These are phyloP conservation scores for Pseudogymnoascus sp. DNA, from an alignment of 2,329 filamentous ascomycete species.

Conservation along the genomic window DNA sequence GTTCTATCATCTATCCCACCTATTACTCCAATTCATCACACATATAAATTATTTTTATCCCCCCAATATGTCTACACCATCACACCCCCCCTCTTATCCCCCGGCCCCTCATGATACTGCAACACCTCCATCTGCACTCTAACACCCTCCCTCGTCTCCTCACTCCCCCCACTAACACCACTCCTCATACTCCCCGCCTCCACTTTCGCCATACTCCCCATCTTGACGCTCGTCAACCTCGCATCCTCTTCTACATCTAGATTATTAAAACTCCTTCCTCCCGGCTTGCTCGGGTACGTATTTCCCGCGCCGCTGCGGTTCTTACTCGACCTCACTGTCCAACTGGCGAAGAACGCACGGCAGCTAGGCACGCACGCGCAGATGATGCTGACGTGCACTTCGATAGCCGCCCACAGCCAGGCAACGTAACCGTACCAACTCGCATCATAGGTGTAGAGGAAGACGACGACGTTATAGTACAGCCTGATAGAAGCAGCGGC, in stretches of 20 bases:
- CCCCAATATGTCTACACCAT: not conserved
- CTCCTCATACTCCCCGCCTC: conserved; percentile 1
- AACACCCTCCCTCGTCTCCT: not conserved
- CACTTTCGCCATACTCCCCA: not conserved
- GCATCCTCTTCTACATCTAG: not conserved
- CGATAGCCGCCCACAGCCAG: not conserved
- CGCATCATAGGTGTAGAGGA: not conserved
- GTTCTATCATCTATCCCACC: not conserved
- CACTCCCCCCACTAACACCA: not conserved
- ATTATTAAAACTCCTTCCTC: conserved; percentile 1
- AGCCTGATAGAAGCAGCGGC: not conserved
- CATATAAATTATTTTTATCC: not conserved
- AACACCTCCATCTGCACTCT: conserved; percentile 4
- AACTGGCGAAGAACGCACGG: not conserved
- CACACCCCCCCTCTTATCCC: not conserved
- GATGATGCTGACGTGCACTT: not conserved
- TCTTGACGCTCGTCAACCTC: not conserved
- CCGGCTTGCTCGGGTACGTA: not conserved
- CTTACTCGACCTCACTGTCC: conserved; percentile 4
- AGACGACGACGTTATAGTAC: conserved; percentile 3
- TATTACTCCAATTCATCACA: not conserved
- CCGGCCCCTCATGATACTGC: not conserved
- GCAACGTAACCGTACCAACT: not conserved
- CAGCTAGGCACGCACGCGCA: conserved; percentile 4
- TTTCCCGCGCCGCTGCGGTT: not conserved